A percentile compares a stretch with the other conserved stretches of the same genome.
Conservation (phyloP, 805 yeast species). For the Nematodospora valgi region DNA sequence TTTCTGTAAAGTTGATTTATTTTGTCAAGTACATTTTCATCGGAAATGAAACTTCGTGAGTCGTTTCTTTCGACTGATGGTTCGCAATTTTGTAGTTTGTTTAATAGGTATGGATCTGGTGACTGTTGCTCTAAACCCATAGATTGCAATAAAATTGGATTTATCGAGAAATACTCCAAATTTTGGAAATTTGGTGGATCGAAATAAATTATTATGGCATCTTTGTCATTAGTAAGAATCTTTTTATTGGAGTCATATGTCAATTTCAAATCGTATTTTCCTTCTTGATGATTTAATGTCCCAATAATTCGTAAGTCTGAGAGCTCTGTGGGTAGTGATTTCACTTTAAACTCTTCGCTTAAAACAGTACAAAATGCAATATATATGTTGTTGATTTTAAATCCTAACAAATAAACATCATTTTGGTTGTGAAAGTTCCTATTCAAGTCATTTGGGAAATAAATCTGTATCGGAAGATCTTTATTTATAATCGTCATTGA, state of each 20-base stretch:
- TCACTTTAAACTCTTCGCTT: neutral
- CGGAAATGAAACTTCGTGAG: conserved; percentile 20
- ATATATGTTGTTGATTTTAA: conserved; percentile 18
- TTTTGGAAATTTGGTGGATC: conserved; percentile 67
- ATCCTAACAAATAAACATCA: conserved; percentile 21
- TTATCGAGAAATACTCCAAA: conserved; percentile 72
- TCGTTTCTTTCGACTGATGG: conserved; percentile 4
- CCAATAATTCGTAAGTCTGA: conserved; percentile 17
- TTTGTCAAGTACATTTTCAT: conserved; percentile 29
- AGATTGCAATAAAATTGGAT: conserved; percentile 67
- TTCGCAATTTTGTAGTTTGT: conserved; percentile 18
- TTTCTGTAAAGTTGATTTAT: conserved; percentile 25
- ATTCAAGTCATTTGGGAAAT: conserved; percentile 32
- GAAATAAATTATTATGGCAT: conserved; percentile 35
- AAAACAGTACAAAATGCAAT: conserved; percentile 17
- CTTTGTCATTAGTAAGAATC: conserved; percentile 16
- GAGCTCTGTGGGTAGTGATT: conserved; percentile 9
- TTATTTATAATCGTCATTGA: conserved; percentile 23
- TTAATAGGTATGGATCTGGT: conserved; percentile 14
- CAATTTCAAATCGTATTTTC: conserved; percentile 9
- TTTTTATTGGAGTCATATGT: conserved; percentile 13
- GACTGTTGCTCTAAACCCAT: conserved; percentile 20
- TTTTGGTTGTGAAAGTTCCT: conserved; percentile 8
- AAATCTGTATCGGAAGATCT: conserved; percentile 16
- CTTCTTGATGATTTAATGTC: conserved; percentile 10